Base-by-base conservation (phyloP, 768 basidiomycete genomes). In the Phlegmacium glaucopus region DNA sequence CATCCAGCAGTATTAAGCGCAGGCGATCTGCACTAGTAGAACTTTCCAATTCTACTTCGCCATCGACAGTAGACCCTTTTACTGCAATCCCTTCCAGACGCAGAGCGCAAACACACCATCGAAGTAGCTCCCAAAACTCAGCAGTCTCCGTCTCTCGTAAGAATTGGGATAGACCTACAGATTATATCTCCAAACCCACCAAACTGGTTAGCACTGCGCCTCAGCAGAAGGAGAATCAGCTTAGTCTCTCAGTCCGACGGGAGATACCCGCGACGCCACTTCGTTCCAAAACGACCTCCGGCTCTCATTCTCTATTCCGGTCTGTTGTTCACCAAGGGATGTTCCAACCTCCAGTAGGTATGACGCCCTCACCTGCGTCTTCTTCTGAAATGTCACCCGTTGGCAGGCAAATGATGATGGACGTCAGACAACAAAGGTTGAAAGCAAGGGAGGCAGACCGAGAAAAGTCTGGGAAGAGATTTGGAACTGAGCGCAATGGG, bases 341-440 rank as follows among this genome's bases (percentile, higher is more conserved):
- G 37, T 83, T 80, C 42, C 72, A 69, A 39, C 70, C 72, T 9
- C 76, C 77, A 6, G 60, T 62, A 25, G 67, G 68, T 10, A 71
- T 67, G 47, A 58, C 61, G 26, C 76, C 82, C 3, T 87, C 85
- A 1, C 85, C 87, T 16, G 77, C 83, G 17, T 82, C 78, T 25
- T 87, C 87, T 2, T 78, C 85, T 9, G 88, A 90, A 51, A 67
- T 90, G 42, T 90, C 87, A 15, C 85, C 85, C 11, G 67, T 82
- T 27, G 82, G 77, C 5, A 75, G 72, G 54, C 74, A 83, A 59
- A 72, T 90, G 57, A 90, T 90, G 87, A 66, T 69, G 47, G 75
- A 83, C 54, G 60, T 84, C 37, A 71, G 87, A 47, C 70, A 74
- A 44, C 71, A 78, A 54, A 64, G 74, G 43, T 64, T 63, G 54